Base-by-base conservation (phyloP, 2,329 filamentous ascomycete genomes). In the Lecanicillium sp. region DNA sequence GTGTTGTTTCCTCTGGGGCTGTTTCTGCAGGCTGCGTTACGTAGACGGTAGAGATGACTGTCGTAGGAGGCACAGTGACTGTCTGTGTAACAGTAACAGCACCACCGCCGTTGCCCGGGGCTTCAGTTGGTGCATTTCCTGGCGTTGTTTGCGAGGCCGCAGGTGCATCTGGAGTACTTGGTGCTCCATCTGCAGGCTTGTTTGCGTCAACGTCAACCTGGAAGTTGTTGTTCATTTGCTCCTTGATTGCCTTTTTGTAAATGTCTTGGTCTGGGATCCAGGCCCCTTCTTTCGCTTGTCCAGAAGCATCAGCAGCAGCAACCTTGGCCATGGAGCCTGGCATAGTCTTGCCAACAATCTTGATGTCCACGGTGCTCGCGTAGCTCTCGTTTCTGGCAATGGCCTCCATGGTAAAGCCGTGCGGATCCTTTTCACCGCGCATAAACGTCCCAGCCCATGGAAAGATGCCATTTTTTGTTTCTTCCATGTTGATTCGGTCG, bases 151-250 rank as follows among this genome's bases (percentile, higher is more conserved):
- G 38, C 20, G 39, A 38, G 25, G 41, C 43, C 15, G 44, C 15
- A 15, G 43, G 32, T 9, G 30, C 38, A 33, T 32, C 16, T 9
- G 45, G 36, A 11, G 22, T 25, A 25, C 11, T 25, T 6, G 31
- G 15, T 9, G 37, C 29, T 43, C 48, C 28, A 27, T 34, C 45
- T 11, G 46, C 46, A 9, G 48, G 41, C 13, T 41, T 30, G 30
- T 43, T 51, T 13, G 41, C 52, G 28, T 57, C 50, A 16, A 70
- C 56, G 25, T 57, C 47, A 39, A 75, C 67, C 37, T 66, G 55
- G 47, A 65, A 74, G 49, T 63, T 60, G 44, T 57, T 63, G 25
- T 46, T 43, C 52, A 73, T 64, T 56, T 74, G 69, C 4, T 50
- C 50, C 42, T 62, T 50, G 44, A 73, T 64, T 32, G 64, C 71